phyloP scores from a whole-genome alignment of 1,284 basidiomycete species.

The Leccinum fallax region DNA sequence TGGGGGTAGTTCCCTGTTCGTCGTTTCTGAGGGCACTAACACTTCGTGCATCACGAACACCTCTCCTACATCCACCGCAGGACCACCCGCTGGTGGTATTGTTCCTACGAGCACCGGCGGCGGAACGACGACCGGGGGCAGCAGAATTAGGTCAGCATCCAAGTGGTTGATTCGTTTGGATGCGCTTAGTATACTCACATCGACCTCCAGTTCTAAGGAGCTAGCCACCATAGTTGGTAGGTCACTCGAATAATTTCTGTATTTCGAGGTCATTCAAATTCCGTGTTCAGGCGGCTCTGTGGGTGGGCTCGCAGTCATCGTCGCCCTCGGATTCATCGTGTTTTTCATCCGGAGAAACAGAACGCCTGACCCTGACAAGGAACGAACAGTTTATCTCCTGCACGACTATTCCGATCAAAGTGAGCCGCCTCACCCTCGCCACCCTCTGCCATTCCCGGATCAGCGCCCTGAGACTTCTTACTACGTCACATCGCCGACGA shows the following conservation, averaged over 20 bases:
- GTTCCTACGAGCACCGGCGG: slow-evolving; percentile 17
- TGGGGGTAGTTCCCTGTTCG: slow-evolving; percentile 62
- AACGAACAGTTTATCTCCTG: slow-evolving; percentile 64
- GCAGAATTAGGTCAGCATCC: slow-evolving; percentile 27
- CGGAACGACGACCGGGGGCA: slow-evolving; percentile 13
- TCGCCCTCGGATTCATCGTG: slow-evolving; percentile 45
- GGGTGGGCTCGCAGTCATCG: slow-evolving; percentile 56
- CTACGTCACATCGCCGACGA: slow-evolving; percentile 62
- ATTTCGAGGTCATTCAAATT: slow-evolving; percentile 10
- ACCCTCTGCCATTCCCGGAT: slow-evolving; percentile 55
- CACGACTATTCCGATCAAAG: slow-evolving; percentile 55
- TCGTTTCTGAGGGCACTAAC: slow-evolving; percentile 51
- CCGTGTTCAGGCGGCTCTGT: slow-evolving; percentile 55
- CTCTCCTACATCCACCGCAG: slow-evolving; percentile 76
- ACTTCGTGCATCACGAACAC: slow-evolving; percentile 54
- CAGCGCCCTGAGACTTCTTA: slow-evolving; percentile 73
- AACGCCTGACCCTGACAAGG: slow-evolving; percentile 43
- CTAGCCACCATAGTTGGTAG: slow-evolving; percentile 63
- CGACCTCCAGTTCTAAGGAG: slow-evolving; percentile 40
- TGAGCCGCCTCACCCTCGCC: slow-evolving; percentile 28
- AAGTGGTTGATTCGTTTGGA: neutral
- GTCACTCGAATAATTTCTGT: slow-evolving; percentile 7
- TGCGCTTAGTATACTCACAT: neutral
- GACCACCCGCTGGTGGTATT: slow-evolving; percentile 69
- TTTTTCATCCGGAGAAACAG: slow-evolving; percentile 54